Evolutionary conservation across 129 eudicot species (phyloP), one percentile per base, ranked within the genome.

Genomic region (Artemisia annua): DNA sequence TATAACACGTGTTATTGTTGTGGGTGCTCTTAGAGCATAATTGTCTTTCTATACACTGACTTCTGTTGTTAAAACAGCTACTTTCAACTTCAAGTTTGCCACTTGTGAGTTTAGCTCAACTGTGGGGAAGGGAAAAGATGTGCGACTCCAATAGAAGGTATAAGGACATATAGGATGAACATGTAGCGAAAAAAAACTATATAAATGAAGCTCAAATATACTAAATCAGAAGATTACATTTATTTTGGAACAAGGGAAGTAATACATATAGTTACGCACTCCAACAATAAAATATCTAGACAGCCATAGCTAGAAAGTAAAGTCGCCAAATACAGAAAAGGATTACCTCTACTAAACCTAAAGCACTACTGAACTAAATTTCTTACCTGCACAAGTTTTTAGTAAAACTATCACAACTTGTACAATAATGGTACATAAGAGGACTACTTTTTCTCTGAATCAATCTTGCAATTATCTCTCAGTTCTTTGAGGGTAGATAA

Each of bases 401-500:
- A 16, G n/a, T 46, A 65, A 30, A 75, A 46, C 68, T 55, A 56
- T 35, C 67, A 68, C 67, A 68, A 55, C 73, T 54, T 53, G 56
- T 64, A 74, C 60, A 67, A 66, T 22, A 20, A 19, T 57, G 15
- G 50, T 43, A 67, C 48, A 68, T 63, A 78, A 11, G 43, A 70
- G 2, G 22, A 17, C 63, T 78, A 78, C 48, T 65, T 68, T 78
- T 71, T 73, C 80, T 86, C 92, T 63, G 77, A 30, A 58, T 85
- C 89, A 32, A 72, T 75, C 85, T 81, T 91, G 89, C 80, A 83
- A 39, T 75, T 69, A 16, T 85, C 93, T 81, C 90, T 81, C 59
- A 88, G 30, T 43, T 91, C 91, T 68, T 78, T 79, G 20, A 91
- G 76, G 62, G 86, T 78, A 44, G 74, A 72, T 69, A 91, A 78